These are phyloP conservation scores for Leucocoprinus leucothites DNA, from an alignment of 768 basidiomycete genomes.

Conservation along the genomic window DNA sequence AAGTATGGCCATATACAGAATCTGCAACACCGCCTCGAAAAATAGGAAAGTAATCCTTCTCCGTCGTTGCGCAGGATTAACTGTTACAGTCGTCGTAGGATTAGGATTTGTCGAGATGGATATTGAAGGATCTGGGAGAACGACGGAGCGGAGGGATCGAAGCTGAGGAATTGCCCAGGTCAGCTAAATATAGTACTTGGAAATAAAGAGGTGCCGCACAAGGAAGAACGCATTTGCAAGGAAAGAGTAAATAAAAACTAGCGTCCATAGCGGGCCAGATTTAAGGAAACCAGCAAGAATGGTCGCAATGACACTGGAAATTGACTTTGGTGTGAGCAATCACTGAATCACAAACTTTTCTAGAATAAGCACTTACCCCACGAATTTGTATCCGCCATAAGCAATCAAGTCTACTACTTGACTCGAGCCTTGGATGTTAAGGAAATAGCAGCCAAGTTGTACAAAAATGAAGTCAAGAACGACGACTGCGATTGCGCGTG, in stretches of 20 bases:
- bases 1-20: slow-evolving; percentile 83
- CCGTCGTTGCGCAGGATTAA: slow-evolving; percentile 78
- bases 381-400: slow-evolving; percentile 97
- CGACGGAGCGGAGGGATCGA: slow-evolving; percentile 87
- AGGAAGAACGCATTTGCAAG: slow-evolving; percentile 92
- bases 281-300: slow-evolving; percentile 70
- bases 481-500: slow-evolving; percentile 80
- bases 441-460: slow-evolving; percentile 88
- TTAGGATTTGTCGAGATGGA: slow-evolving; percentile 29
- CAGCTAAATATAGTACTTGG: no score
- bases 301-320: slow-evolving; percentile 73
- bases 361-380: slow-evolving; percentile 60
- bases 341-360: neutral
- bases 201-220: slow-evolving; percentile 42
- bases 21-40: slow-evolving; percentile 76
- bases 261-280: slow-evolving; percentile 58
- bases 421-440: slow-evolving; percentile 73
- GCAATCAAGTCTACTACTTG: slow-evolving; percentile 83
- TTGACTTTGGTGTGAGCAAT: slow-evolving; percentile 20
- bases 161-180: slow-evolving; percentile 47
- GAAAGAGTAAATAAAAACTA: slow-evolving; percentile 83
- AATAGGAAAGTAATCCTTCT: slow-evolving; percentile 88
- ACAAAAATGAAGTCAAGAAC: slow-evolving; percentile 88
- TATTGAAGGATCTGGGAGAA: slow-evolving; percentile 75
- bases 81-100: slow-evolving; percentile 51